Conservation (phyloP, 257 asterid species). For the Petunia secreta region DNA sequence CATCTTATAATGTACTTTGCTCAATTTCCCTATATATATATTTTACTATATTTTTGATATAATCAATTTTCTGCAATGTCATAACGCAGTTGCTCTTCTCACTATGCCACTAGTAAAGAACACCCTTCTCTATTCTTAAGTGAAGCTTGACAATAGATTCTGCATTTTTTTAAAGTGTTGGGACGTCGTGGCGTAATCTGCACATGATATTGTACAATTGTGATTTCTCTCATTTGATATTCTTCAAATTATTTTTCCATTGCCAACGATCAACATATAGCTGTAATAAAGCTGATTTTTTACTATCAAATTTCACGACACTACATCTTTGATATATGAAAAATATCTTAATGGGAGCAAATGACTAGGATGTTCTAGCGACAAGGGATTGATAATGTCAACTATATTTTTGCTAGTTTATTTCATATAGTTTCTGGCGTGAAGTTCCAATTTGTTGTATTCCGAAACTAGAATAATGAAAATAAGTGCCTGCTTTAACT, state of each 20-base stretch:
- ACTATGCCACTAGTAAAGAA: slow-evolving; percentile 86
- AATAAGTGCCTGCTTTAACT: too few relatives aligned
- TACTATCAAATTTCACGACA: too few relatives aligned
- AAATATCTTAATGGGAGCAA: too few relatives aligned
- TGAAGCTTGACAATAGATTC: slow-evolving; percentile 68
- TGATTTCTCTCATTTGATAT: not conserved
- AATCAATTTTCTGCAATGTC: slow-evolving; percentile 10
- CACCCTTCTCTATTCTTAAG: slow-evolving; percentile 85
- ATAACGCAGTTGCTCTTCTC: slow-evolving; percentile 44
- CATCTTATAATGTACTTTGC: too few relatives aligned
- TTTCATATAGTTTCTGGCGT: too few relatives aligned
- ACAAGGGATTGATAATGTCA: too few relatives aligned
- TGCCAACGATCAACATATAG: not conserved
- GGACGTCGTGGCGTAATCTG: slow-evolving; percentile 32
- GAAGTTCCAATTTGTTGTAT: not conserved
- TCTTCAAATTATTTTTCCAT: not conserved
- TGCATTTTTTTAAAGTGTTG: slow-evolving; percentile 26
- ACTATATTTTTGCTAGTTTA: too few relatives aligned
- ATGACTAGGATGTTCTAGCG: too few relatives aligned
- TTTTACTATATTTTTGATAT: too few relatives aligned
- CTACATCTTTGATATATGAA: too few relatives aligned
- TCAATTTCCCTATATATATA: too few relatives aligned
- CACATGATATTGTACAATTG: slow-evolving; percentile 31
- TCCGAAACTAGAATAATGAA: not conserved
- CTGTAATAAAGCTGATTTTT: too few relatives aligned